A percentile compares a stretch with the other conserved stretches of the same genome.
phyloP scores from a whole-genome alignment of 2,329 filamentous ascomycete species.

The Chaetothyriales sp. region DNA sequence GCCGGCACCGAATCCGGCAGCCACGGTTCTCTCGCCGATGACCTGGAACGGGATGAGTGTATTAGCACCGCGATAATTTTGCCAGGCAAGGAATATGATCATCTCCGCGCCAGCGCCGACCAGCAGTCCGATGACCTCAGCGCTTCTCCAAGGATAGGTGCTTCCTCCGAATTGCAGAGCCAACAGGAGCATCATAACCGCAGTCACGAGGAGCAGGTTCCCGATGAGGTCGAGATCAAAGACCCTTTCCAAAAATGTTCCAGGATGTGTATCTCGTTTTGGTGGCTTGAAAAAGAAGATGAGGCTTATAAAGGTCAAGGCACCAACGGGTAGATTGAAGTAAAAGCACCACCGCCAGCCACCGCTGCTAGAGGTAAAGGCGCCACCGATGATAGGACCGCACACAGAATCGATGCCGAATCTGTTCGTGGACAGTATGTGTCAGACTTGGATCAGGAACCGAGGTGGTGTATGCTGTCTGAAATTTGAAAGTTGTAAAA shows the following conservation, averaged over 20 bases:
- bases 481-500: too few species aligned
- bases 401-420: slow-evolving; percentile 20
- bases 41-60: slow-evolving; percentile 18
- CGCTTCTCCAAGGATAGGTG: slow-evolving; percentile 21
- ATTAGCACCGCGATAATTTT: slow-evolving; percentile 12
- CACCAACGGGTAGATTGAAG: slow-evolving; percentile 26
- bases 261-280: background rate
- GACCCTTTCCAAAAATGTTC: slow-evolving; percentile 13
- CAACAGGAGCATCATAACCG: slow-evolving; percentile 11
- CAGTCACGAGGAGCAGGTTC: slow-evolving; percentile 41
- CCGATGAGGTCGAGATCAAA: slow-evolving; percentile 41
- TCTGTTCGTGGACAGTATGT: too few species aligned
- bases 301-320: slow-evolving; percentile 24
- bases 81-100: slow-evolving; percentile 23
- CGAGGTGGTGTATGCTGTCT: too few species aligned
- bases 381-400: slow-evolving; percentile 26
- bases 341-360: slow-evolving; percentile 23
- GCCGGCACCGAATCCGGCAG: slow-evolving; percentile 6
- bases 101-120: slow-evolving; percentile 20
- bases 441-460: too few species aligned
- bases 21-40: slow-evolving; percentile 12
- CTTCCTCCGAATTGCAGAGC: slow-evolving; percentile 11
- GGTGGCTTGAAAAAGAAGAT: slow-evolving; percentile 7
- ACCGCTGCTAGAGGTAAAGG: slow-evolving; percentile 22
- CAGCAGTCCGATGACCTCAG: slow-evolving; percentile 24